phyloP scores from a whole-genome alignment of 345 rosid genomes.

The Salix udensis region DNA sequence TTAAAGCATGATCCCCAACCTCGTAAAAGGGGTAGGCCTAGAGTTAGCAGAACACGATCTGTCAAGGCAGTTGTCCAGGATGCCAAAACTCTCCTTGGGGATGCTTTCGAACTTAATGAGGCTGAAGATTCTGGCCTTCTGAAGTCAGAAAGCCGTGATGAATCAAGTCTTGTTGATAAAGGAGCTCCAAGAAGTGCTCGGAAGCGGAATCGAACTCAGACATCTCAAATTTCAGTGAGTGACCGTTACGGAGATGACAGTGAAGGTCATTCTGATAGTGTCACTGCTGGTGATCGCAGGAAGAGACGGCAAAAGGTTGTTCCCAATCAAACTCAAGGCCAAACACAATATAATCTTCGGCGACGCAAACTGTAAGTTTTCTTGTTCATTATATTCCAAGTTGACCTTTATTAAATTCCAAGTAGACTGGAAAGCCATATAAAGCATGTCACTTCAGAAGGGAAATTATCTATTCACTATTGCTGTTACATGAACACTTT shows the following conservation, averaged over 20 bases:
- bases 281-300: slow-evolving; percentile 49
- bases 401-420: not conserved
- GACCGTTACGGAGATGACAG: slow-evolving; percentile 63
- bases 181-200: slow-evolving; percentile 47
- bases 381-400: not conserved
- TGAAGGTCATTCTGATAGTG: slow-evolving; percentile 66
- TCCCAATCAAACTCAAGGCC: slow-evolving; percentile 34
- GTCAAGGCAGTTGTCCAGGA: slow-evolving; percentile 79
- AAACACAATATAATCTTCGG: slow-evolving; percentile 68
- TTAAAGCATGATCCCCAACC: slow-evolving; percentile 39
- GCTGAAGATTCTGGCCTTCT: slow-evolving; percentile 47
- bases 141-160: slow-evolving; percentile 49
- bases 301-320: slow-evolving; percentile 64
- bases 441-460: not conserved
- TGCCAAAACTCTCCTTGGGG: slow-evolving; percentile 64
- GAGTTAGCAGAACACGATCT: slow-evolving; percentile 59
- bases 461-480: too few species aligned
- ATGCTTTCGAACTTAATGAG: slow-evolving; percentile 43
- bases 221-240: slow-evolving; percentile 48
- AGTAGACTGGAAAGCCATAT: too few species aligned
- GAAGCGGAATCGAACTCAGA: slow-evolving; percentile 54
- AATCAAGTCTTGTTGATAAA: slow-evolving; percentile 48
- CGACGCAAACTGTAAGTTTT: slow-evolving; percentile 57
- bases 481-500: not conserved
- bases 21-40: slow-evolving; percentile 48